Conservation (phyloP, 345 rosid genomes). For the Citropsis articulata region DNA sequence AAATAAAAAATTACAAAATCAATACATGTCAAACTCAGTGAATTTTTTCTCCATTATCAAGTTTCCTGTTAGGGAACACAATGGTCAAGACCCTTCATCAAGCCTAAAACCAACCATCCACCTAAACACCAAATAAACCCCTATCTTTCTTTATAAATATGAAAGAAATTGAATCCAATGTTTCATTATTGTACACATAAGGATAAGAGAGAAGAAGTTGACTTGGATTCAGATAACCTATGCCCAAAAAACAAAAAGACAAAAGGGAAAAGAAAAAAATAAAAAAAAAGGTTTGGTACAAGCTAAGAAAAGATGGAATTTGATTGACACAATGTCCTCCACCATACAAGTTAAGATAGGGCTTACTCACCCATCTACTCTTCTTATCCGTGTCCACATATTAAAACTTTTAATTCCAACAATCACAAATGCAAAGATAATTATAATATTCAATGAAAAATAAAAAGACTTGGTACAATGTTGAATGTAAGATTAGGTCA, state of each 20-base stretch:
- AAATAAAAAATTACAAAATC: background rate
- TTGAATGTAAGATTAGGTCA: conserved; percentile 1
- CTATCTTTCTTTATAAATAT: background rate
- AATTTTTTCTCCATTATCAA: conserved; percentile 13
- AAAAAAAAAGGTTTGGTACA: background rate
- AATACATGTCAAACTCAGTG: conserved; percentile 8
- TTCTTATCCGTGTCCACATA: background rate
- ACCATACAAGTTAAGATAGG: conserved; percentile 1
- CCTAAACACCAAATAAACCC: background rate
- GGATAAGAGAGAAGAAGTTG: background rate
- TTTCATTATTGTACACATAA: background rate
- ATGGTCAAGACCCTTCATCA: background rate
- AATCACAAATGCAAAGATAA: background rate
- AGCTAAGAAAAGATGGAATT: background rate
- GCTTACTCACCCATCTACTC: background rate
- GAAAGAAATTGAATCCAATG: background rate
- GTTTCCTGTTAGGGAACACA: conserved; percentile 11
- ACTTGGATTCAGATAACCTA: background rate
- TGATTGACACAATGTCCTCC: background rate
- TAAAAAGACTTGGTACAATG: background rate
- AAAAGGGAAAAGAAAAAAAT: background rate
- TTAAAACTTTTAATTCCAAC: background rate
- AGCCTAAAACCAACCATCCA: background rate
- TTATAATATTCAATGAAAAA: background rate
- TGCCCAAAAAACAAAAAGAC: background rate